Evolutionary conservation across 75 land plant species (phyloP), one percentile per base, ranked within the genome.

Genomic region (Cryptomeria japonica): DNA sequence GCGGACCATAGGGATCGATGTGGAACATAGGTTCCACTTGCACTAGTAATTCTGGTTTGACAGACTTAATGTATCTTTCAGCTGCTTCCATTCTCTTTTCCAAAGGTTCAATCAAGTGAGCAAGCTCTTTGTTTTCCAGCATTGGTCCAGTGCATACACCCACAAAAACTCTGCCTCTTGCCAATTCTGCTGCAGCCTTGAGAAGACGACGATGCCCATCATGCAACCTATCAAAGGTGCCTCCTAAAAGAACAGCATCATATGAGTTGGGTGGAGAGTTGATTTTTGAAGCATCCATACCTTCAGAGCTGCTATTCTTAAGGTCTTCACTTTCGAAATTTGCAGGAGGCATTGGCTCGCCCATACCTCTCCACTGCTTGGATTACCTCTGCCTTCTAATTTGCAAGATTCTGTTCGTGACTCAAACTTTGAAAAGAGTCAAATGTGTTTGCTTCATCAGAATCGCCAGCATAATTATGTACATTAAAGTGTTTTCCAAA

Each of bases 151-250:
- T 93, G 86, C 97, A 95, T 34, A 98, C 93, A 5, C 99, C 99
- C 38, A 98, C 90, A 83, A 96, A 95, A 70, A 98, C 90, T 75
- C 97, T 90, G 39, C 94, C 94, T 75, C 83, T 91, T 0, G 98
- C 97, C 58, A 94, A 86, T 68, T 94, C 93, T 37, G 97, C 97
- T 25, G 98, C 88, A 55, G 98, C 97, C 97, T 96, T 94, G 87
- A 97, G 92, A 58, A 97, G 96, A 31, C 87, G 91, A 55, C 92
- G 95, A 80, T 97, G 99, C 14, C 99, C 99, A 72, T 92, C 93
- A 83, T 97, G 99, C 47, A 97, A 89, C 19, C 97, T 92, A 84
- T 97, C 99, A 87, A 97, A 97, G 38, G 99, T 97, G n/a, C 99
- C 99, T 42, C 97, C 99, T 13, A 97, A 93, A 34, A 97, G 97